These are phyloP conservation scores for Bertia moriformis DNA, from an alignment of 2,329 filamentous ascomycete genomes.

Conservation along the genomic window DNA sequence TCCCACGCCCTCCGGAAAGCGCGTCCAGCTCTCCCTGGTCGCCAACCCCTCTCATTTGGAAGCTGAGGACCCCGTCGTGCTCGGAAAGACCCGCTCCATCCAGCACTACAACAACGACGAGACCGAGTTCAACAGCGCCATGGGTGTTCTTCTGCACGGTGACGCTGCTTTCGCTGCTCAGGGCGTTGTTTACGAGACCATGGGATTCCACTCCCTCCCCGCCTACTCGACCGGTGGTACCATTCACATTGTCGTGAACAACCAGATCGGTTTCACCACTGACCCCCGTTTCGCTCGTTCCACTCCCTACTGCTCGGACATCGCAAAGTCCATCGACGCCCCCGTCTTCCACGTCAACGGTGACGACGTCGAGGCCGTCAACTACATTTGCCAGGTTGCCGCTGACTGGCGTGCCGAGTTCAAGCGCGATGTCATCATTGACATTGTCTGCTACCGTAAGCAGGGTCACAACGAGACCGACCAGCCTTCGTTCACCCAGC, in stretches of 20 bases:
- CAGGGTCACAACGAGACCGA: slow-evolving; percentile 99
- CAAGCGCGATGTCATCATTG: slow-evolving; percentile 94
- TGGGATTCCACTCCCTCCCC: slow-evolving; percentile 90
- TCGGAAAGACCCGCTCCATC: slow-evolving; percentile 94
- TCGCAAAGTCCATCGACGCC: slow-evolving; percentile 95
- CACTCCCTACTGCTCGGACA: slow-evolving; percentile 96
- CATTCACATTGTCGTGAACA: slow-evolving; percentile 94
- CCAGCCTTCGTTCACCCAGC: slow-evolving; percentile 98
- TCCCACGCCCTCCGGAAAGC: slow-evolving; percentile 93
- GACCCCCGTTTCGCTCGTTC: slow-evolving; percentile 95
- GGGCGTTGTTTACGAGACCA: slow-evolving; percentile 94
- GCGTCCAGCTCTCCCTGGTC: slow-evolving; percentile 94
- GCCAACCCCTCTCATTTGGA: slow-evolving; percentile 97
- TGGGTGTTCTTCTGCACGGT: slow-evolving; percentile 91
- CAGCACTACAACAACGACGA: slow-evolving; percentile 99
- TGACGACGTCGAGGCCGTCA: slow-evolving; percentile 94
- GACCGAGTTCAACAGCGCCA: slow-evolving; percentile 71
- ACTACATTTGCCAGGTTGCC: slow-evolving; percentile 93
- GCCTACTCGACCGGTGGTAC: slow-evolving; percentile 95
- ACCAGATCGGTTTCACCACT: slow-evolving; percentile 99
- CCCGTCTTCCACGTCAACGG: slow-evolving; percentile 99
- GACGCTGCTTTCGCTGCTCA: slow-evolving; percentile 94
- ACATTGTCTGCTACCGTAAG: slow-evolving; percentile 97
- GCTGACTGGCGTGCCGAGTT: slow-evolving; percentile 98
- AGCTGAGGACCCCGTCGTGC: slow-evolving; percentile 91